Evolutionary conservation across 495 filamentous ascomycete genomes (phyloP), one percentile per base, ranked within the genome.

Genomic region (Podospora pseudocomata): DNA sequence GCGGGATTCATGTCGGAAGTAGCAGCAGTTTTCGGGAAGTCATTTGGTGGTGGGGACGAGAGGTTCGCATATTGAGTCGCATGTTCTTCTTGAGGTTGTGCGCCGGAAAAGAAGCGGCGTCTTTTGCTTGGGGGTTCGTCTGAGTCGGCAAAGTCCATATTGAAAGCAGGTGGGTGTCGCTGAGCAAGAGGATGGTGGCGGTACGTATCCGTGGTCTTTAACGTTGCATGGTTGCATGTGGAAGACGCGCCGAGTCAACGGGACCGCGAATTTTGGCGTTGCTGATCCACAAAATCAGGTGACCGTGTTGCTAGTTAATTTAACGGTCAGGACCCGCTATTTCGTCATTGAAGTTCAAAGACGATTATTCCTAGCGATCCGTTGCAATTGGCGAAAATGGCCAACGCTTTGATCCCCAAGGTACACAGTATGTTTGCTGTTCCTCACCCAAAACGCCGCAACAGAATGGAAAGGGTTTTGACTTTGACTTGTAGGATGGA

Each of bases 31-130:
- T 11, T 11, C 34, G 34, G 11, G 34, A 5, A 11, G 3, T 39
- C 34, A 11, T 39, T 39, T 39, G 6, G 5, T 39, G 5, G 34
- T 11, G 23, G 20, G 0, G 55, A 55, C 20, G 54, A 39, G 23
- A 23, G 23, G 23, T 23, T 23, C 23, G 23, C 23, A 23, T 64
- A 5, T 60, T 11, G 59, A n/a, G 15, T 19, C 49, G 53, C 57
- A 44, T 55, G 64, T 49, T 23, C 26, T 63, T 67, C 44, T 15
- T 79, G 68, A n/a, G 78, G 73, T 6, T 80, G 74, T 57, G 86
- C 78, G 16, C 95, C 90, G 3, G 82, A 81, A 73, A 96, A 93
- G 78, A 96, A 96, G 28, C 93, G 89, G 65, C 89, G 84, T 78
- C 89, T 93, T 82, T 97, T 97, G 54, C 78, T 78, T 4, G 92